A percentile compares a stretch with the other conserved stretches of the same genome.
phyloP scores from a whole-genome alignment of 495 filamentous ascomycete species.

The Tuber calosporum region DNA sequence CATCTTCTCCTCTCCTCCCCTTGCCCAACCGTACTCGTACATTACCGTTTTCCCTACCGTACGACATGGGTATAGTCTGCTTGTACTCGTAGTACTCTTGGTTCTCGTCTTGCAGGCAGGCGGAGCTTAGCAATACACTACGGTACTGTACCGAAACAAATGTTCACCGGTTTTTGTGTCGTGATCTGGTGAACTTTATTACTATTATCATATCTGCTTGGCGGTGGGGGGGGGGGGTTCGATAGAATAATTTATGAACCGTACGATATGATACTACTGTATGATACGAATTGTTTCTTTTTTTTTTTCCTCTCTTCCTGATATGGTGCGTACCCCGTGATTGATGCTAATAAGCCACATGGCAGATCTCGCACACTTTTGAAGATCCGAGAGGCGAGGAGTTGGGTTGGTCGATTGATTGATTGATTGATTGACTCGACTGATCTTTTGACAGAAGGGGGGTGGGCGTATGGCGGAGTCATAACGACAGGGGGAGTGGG shows the following conservation, averaged over 20 bases:
- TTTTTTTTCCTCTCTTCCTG: neutral
- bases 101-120: slow-evolving; percentile 2
- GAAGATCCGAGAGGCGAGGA: slow-evolving; percentile 1
- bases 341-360: neutral
- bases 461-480: neutral
- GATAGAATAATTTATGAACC: neutral
- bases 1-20: neutral
- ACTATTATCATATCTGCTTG: too few species aligned
- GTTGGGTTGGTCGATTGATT: neutral
- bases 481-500: slow-evolving; percentile 1
- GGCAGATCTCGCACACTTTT: slow-evolving; percentile 3
- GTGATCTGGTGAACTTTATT: too few species aligned
- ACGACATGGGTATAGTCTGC: too few species aligned
- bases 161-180: neutral
- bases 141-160: too few species aligned
- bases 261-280: too few species aligned
- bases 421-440: neutral
- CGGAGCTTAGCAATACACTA: neutral
- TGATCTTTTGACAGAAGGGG: neutral
- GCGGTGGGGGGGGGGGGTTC: too few species aligned
- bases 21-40: neutral
- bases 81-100: too few species aligned
- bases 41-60: too few species aligned
- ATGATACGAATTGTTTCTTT: neutral
- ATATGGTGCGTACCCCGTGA: neutral